Base-by-base conservation (phyloP, 441 rosid genomes). In the Hura crepitans region DNA sequence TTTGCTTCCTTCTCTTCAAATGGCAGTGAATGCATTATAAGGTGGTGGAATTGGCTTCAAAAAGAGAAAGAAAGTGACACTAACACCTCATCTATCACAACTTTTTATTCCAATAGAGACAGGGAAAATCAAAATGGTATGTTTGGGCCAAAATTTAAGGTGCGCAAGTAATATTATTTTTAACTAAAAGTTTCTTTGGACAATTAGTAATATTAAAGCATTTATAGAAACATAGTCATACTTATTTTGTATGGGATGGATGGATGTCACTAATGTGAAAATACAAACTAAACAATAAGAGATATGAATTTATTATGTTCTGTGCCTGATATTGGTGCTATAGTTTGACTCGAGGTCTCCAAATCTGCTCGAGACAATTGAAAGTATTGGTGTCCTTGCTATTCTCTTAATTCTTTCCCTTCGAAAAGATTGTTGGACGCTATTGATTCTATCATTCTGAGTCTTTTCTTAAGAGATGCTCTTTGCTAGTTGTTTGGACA, bases 1-100 rank as follows among this genome's bases (percentile, higher is more conserved):
- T 20, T 31, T 69, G 46, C 17, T 56, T 18, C 25, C 59, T 67
- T 22, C 37, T 49, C 61, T 69, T 68, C 43, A 70, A 67, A 81
- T 80, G 67, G 66, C 87, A 91, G 97, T 78, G 91, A 88, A 76
- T 93, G 98, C 87, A 86, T 89, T 73, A 78, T 83, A 70, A 81
- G 91, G 78, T 87, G 94, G 97, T 93, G 98, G 97, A 85, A 82
- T n/a, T n/a, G n/a, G n/a, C n/a, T n/a, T 60, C 90, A 82, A 58
- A 79, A 72, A 42, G 84, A 80, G 80, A 81, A 80, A 76, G 81
- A 84, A 64, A 63, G 65, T 62, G 71, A 75, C 71, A 58, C 78
- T n/a, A 46, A 75, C 25, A 42, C 54, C 68, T 70, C 77, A n/a
- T n/a, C n/a, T n/a, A n/a, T n/a, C n/a, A n/a, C n/a, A n/a, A n/a